Conservation (phyloP, 2,329 filamentous ascomycete species). For the Colletotrichum eleusines region DNA sequence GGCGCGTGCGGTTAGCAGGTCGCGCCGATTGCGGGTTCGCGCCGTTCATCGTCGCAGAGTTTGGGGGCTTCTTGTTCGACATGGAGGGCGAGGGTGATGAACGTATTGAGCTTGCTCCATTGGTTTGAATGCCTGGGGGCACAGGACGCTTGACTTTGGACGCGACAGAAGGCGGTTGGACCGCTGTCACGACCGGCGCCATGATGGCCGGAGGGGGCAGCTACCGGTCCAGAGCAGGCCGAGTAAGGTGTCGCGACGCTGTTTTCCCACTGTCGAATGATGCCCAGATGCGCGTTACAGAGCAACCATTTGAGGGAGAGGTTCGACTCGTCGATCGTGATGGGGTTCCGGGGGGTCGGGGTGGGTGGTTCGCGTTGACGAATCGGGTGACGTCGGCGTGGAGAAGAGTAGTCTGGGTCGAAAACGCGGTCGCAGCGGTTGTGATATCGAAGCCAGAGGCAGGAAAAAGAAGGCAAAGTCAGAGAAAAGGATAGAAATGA, state of each 20-base stretch:
- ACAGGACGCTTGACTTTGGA: conserved; percentile 77
- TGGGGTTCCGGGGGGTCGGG: conserved; percentile 18
- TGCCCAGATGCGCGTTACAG: conserved; percentile 16
- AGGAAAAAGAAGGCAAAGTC: conserved; percentile 14
- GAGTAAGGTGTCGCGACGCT: conserved; percentile 16
- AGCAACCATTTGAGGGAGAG: conserved; percentile 30
- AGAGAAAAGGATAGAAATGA: conserved; percentile 6
- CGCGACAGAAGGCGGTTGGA: conserved; percentile 56
- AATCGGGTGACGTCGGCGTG: conserved; percentile 40
- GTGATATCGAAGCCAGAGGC: not conserved
- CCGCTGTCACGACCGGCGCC: conserved; percentile 67
- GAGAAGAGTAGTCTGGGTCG: conserved; percentile 13
- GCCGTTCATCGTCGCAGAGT: conserved; percentile 55
- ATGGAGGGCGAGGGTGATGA: conserved; percentile 71
- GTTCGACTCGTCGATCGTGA: conserved; percentile 28
- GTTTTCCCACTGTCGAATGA: conserved; percentile 23
- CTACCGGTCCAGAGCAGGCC: conserved; percentile 30
- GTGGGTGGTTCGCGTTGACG: conserved; percentile 32
- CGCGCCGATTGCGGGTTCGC: conserved; percentile 58
- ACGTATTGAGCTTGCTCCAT: conserved; percentile 68
- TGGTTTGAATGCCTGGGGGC: conserved; percentile 75
- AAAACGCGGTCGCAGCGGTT: not conserved
- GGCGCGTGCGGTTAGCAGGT: conserved; percentile 68
- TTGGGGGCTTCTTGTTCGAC: conserved; percentile 66
- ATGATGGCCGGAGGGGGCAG: conserved; percentile 51